These are phyloP conservation scores for Lithospermum erythrorhizon DNA, from an alignment of 257 asterid genomes.

Conservation along the genomic window DNA sequence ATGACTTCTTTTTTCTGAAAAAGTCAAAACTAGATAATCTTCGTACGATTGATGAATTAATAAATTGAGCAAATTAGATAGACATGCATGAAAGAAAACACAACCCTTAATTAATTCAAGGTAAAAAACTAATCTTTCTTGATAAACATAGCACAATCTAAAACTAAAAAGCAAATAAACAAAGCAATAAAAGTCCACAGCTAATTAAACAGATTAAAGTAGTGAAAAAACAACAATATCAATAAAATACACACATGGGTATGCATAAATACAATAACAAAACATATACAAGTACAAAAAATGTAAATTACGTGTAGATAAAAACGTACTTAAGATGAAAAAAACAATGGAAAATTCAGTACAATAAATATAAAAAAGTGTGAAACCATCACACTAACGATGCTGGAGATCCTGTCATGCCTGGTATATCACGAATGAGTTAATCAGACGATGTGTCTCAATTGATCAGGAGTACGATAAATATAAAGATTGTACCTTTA, in stretches of 20 bases:
- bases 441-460: no score
- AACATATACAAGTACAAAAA: background rate
- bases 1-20: no score
- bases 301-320: background rate
- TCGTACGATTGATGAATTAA: no score
- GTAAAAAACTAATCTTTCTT: background rate
- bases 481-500: background rate
- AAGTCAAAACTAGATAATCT: no score
- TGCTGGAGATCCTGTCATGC: no score
- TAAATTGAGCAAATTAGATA: no score
- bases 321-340: background rate
- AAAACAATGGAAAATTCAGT: background rate
- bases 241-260: background rate
- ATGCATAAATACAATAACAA: background rate
- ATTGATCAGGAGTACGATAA: background rate
- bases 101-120: background rate
- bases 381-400: no score
- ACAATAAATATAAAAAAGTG: no score
- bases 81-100: background rate
- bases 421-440: no score
- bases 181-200: background rate
- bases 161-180: background rate
- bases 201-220: background rate
- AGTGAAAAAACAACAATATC: no score
- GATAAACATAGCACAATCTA: background rate